Evolutionary conservation across 345 rosid genomes (phyloP), one percentile per base, ranked within the genome.

Genomic region (Rhizophora apiculata): DNA sequence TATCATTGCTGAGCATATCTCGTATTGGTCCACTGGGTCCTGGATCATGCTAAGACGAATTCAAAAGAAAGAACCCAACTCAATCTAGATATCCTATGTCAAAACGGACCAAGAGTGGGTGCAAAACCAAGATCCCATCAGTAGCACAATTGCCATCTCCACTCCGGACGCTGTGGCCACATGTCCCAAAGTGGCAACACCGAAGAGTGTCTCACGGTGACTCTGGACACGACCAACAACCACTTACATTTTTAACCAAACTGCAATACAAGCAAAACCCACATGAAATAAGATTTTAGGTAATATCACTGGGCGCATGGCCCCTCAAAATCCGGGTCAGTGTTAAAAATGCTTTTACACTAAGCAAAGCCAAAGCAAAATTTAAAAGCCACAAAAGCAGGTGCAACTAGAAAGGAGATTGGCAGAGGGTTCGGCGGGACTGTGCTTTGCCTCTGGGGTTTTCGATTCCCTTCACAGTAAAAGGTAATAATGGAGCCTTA

Each of bases 361-460:
- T 30, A 77, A 69, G 69, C 61, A 77, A 63, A 54, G 37, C 30
- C 30, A 37, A 65, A 22, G 43, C 18, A 16, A 22, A 24, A 15
- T 5, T 43, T 13, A 43, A 21, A 55, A 55, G 70, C 20, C 70
- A 21, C 20, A 7, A 16, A 53, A 51, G 46, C 2, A 20, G 2
- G 22, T 11, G n/a, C 48, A 32, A 30, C 32, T 51, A 20, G 48
- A 37, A 67, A 37, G 6, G 57, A 30, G 69, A 75, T 67, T 64
- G 78, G 78, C 46, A 27, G 74, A 37, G 76, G 30, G 63, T 72
- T 75, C 68, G 82, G 80, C 80, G 59, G 34, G 60, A 56, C 30
- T 54, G 76, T 72, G 76, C 26, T 26, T 58, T 69, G 65, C 61
- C 59, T 60, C 72, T 2, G 3, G 61, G 2, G 60, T 0, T 18